Base-by-base conservation (phyloP, 768 basidiomycete genomes). In the Naganishia randhawae region DNA sequence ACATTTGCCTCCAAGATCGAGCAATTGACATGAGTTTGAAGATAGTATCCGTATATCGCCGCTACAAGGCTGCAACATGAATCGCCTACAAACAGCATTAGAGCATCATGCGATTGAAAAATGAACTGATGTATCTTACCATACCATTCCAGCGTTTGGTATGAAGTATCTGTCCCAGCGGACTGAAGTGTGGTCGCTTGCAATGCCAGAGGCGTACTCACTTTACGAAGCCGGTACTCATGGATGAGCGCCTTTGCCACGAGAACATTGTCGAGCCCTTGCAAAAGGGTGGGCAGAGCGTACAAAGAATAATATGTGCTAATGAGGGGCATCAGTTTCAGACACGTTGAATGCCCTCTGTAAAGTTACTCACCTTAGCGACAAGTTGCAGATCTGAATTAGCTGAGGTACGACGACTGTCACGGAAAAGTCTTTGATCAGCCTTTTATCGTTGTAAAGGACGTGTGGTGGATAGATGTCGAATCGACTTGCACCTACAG, bases 241-340 rank as follows among this genome's bases (percentile, higher is more conserved):
- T 61, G 33, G 9, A 61, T 41, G 37, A 61, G 11, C 29, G 41
- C 57, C 9, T 41, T 61, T 1, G 57, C 57, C 5, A 61, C 57
- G 11, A 61, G 57, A 4, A 61, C 37, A 29, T 25, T 11, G 25
- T 61, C 57, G 10, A 61, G 22, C 16, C 22, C 57, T 39, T 42
- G 57, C 25, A 61, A n/a, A 5, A 61, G 27, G 10, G 57, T 39
- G 11, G 57, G 57, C 10, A 61, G 35, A 13, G 57, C 57, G 39
- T 39, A 61, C 8, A 61, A 25, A 9, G 57, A 61, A 29, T 61
- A 39, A 41, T 61, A 61, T 0, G 57, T 61, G 57, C 57, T 61
- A 17, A n/a, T 19, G 8, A 37, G n/a, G 13, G 31, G n/a, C 9
- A 8, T 37, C 33, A 32, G 14, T 55, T 9, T 37, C 10, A 16